phyloP scores from a whole-genome alignment of 371 early-diverging fungal species.

The Rhizopus microsporus region DNA sequence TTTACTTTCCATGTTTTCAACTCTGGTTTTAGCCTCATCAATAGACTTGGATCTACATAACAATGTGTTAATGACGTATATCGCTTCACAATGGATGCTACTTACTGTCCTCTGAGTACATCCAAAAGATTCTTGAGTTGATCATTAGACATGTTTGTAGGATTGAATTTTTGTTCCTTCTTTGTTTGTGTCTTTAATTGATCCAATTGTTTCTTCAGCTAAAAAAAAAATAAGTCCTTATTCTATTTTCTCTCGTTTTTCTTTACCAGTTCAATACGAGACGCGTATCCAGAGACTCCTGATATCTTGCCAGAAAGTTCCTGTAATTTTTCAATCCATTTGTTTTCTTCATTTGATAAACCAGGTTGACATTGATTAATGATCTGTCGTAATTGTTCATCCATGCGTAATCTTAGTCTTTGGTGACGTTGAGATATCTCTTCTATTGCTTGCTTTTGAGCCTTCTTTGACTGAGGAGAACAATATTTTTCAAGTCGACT shows the following conservation, averaged over 20 bases:
- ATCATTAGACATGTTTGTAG: constrained; percentile 1
- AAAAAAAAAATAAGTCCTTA: background rate
- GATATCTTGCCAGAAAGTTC: constrained; percentile 15
- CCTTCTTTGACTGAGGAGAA: constrained; percentile 12
- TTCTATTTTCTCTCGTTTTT: background rate
- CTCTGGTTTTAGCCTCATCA: background rate
- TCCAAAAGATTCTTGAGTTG: constrained; percentile 1
- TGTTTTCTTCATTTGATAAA: constrained; percentile 24
- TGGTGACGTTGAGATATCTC: constrained; percentile 14
- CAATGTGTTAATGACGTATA: background rate
- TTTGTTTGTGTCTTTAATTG: background rate
- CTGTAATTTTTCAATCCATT: constrained; percentile 21
- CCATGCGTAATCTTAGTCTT: constrained; percentile 25
- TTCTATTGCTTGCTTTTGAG: constrained; percentile 16
- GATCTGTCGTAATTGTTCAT: constrained; percentile 20
- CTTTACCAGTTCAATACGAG: constrained; percentile 18
- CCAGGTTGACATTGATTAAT: constrained; percentile 25
- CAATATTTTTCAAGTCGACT: constrained; percentile 13
- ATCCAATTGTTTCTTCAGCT: constrained; percentile 3
- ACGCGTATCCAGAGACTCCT: constrained; percentile 20
- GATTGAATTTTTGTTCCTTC: background rate
- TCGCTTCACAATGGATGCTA: background rate
- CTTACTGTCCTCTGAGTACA: constrained; percentile 5
- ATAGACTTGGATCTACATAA: background rate
- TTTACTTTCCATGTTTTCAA: constrained; percentile 4